phyloP scores from a whole-genome alignment of 148 eudicot genomes.

The Heliosperma pusillum region DNA sequence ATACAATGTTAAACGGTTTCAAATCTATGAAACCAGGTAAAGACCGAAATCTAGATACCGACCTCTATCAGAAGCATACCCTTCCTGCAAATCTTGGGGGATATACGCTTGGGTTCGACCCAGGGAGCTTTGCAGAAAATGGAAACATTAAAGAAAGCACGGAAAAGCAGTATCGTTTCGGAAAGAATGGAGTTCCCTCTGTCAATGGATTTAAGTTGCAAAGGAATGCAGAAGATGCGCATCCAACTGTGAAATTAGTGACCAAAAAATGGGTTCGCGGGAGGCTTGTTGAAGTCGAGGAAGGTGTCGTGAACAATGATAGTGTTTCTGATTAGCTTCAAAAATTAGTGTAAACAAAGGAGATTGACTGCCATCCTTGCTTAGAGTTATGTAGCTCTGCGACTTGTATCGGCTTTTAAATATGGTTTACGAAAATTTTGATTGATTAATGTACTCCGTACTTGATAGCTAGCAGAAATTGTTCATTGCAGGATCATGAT shows the following conservation, averaged over 20 bases:
- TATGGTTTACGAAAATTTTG: conserved; percentile 12
- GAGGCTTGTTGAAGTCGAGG: conserved; percentile 68
- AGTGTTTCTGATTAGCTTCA: not conserved
- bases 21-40: conserved; percentile 20
- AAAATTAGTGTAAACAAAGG: not conserved
- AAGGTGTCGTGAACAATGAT: conserved; percentile 19
- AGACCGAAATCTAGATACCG: conserved; percentile 20
- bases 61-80: conserved; percentile 15
- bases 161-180: conserved; percentile 14
- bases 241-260: conserved; percentile 16
- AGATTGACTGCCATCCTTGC: not conserved
- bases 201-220: conserved; percentile 24
- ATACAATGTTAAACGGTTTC: conserved; percentile 18
- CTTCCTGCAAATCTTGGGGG: conserved; percentile 11
- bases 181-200: conserved; percentile 16
- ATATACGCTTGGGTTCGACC: not conserved
- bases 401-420: not conserved
- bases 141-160: conserved; percentile 18
- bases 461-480: not conserved
- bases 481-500: conserved; percentile 9
- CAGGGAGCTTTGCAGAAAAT: conserved; percentile 13
- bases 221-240: conserved; percentile 20
- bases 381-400: conserved; percentile 5
- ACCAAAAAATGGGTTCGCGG: conserved; percentile 87
- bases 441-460: not conserved